Conservation (phyloP, 768 basidiomycete genomes). For the Imleria badia region DNA sequence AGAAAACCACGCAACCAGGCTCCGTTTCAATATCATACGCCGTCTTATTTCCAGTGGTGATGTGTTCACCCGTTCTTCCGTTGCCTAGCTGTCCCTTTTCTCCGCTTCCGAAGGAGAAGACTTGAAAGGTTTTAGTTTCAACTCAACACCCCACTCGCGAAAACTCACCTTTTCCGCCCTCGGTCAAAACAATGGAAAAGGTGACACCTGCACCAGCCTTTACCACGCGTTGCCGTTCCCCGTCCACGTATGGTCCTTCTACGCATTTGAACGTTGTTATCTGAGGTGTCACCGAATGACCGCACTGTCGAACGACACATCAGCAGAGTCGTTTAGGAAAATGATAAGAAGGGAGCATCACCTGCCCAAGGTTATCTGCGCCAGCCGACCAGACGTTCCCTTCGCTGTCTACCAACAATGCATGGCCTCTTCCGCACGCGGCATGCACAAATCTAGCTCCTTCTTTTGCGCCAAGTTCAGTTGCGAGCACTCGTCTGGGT, state of each 20-base stretch:
- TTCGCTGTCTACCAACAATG: constrained; percentile 76
- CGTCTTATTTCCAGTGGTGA: constrained; percentile 81
- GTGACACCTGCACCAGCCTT: constrained; percentile 80
- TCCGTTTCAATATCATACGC: constrained; percentile 75
- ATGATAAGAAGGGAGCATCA: constrained; percentile 26
- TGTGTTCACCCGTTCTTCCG: constrained; percentile 90
- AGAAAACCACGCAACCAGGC: constrained; percentile 50
- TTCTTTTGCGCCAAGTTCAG: constrained; percentile 57
- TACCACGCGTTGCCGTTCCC: constrained; percentile 62
- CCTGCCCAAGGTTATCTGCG: constrained; percentile 79
- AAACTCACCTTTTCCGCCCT: constrained; percentile 69
- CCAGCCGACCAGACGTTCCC: constrained; percentile 87
- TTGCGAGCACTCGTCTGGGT: constrained; percentile 59
- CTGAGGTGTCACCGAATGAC: constrained; percentile 64
- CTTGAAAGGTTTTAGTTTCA: constrained; percentile 36
- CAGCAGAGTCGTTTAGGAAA: neutral
- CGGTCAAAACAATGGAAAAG: constrained; percentile 82
- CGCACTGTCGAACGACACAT: constrained; percentile 51
- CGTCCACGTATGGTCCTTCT: constrained; percentile 53
- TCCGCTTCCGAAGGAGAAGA: constrained; percentile 87
- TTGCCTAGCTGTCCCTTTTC: constrained; percentile 94
- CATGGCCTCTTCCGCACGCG: constrained; percentile 81
- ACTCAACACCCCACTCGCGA: neutral
- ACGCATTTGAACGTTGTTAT: constrained; percentile 65
- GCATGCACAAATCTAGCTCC: constrained; percentile 73